phyloP scores from a whole-genome alignment of 1,139 yeast species.

The Saccharomyces hybrid region DNA sequence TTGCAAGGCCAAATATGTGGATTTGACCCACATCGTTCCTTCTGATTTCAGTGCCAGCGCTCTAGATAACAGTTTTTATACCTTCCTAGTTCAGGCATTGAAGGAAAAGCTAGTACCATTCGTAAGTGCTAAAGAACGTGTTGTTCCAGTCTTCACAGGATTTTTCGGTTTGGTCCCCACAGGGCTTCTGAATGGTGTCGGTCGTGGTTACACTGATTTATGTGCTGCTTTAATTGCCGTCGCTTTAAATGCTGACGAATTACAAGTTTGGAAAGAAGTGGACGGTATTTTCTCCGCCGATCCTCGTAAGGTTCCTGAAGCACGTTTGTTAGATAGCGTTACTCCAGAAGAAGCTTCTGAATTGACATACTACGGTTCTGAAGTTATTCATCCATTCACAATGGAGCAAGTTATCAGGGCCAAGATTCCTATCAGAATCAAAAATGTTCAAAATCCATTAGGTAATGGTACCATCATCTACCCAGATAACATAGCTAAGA shows the following conservation, averaged over 20 bases:
- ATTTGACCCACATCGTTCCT: constrained; percentile 65
- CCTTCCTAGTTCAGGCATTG: constrained; percentile 51
- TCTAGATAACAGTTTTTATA: constrained; percentile 63
- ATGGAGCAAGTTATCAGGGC: constrained; percentile 98
- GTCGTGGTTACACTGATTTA: constrained; percentile 94
- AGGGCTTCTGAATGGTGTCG: constrained; percentile 84
- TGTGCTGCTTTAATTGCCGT: constrained; percentile 97
- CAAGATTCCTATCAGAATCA: constrained; percentile 90
- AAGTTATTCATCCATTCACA: constrained; percentile 96
- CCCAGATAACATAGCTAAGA: constrained; percentile 79
- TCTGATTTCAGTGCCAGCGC: constrained; percentile 44
- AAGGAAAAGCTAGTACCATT: constrained; percentile 44
- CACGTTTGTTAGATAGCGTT: constrained; percentile 75
- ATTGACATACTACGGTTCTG: constrained; percentile 93
- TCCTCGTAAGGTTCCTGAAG: constrained; percentile 89
- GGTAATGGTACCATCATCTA: constrained; percentile 91
- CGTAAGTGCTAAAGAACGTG: constrained; percentile 34
- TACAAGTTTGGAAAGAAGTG: constrained; percentile 98
- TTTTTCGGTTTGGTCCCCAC: constrained; percentile 94
- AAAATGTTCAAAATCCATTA: constrained; percentile 85
- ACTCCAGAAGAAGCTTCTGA: constrained; percentile 99
- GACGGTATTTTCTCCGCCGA: constrained; percentile 98
- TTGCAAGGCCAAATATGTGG: constrained; percentile 67
- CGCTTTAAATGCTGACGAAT: constrained; percentile 83
- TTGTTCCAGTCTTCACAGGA: constrained; percentile 84